Evolutionary conservation across 306 rosid species (phyloP).

Genomic region (Vachellia pachyceras): DNA sequence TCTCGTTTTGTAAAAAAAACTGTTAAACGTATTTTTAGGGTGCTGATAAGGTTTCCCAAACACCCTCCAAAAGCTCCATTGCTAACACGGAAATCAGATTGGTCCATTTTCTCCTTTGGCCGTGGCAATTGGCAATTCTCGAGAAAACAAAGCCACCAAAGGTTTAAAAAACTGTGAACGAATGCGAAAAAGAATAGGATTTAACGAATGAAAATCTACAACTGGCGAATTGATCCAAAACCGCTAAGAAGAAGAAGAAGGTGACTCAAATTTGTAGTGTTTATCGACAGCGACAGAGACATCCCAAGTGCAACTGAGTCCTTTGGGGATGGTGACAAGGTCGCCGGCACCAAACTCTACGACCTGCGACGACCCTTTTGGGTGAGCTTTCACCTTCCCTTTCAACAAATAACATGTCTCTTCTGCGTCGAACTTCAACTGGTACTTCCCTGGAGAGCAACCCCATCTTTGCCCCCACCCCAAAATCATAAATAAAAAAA

Average conservation of each 20-base stretch:
- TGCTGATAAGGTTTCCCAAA: too few relatives aligned
- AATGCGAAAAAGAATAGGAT: conserved; percentile 22
- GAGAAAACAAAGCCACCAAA: conserved; percentile 9
- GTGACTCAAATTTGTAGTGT: conserved; percentile 73
- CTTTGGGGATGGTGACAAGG: conserved; percentile 71
- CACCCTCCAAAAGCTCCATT: too few relatives aligned
- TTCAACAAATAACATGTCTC: conserved; percentile 69
- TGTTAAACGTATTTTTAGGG: too few relatives aligned
- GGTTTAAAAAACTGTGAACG: conserved; percentile 34
- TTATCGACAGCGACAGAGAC: conserved; percentile 76
- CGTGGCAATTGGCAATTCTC: conserved; percentile 16
- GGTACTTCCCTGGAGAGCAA: conserved; percentile 78
- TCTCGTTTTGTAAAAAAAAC: too few relatives aligned
- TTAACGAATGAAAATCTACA: conserved; percentile 13
- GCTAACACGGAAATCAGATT: conserved; percentile 41
- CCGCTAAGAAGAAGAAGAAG: conserved; percentile 27
- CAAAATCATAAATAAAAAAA: neutral
- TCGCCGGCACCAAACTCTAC: conserved; percentile 84
- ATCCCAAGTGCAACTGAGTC: conserved; percentile 82
- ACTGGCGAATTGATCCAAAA: neutral
- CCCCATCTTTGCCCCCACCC: conserved; percentile 57
- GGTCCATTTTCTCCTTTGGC: conserved; percentile 45
- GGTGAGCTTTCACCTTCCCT: conserved; percentile 74
- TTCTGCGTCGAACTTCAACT: conserved; percentile 74
- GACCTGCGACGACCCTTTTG: conserved; percentile 60